A percentile compares a stretch with the other conserved stretches of the same genome.
phyloP scores from a whole-genome alignment of 805 yeast genomes.

The Barnettozyma sp. region DNA sequence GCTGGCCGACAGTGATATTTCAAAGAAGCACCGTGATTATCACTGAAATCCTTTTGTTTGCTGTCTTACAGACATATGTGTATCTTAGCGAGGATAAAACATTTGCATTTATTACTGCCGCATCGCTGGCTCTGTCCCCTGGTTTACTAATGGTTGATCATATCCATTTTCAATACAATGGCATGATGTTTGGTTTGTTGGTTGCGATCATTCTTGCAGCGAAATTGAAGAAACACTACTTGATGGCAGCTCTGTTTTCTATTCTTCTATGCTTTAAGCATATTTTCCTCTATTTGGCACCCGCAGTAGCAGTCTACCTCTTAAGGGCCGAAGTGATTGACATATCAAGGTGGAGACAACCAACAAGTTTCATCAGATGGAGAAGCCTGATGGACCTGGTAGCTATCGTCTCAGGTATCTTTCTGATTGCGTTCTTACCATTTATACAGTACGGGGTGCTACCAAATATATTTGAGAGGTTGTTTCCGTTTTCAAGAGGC shows the following conservation, averaged over 20 bases:
- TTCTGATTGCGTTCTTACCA: conserved; percentile 70
- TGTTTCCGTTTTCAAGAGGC: conserved; percentile 93
- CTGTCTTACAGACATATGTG: conserved; percentile 66
- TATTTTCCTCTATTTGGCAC: conserved; percentile 87
- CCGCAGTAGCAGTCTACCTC: conserved; percentile 81
- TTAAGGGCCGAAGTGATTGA: conserved; percentile 65
- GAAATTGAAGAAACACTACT: conserved; percentile 44
- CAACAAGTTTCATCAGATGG: conserved; percentile 43
- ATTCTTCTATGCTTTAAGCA: conserved; percentile 87
- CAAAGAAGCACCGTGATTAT: conserved; percentile 77
- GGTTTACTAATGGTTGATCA: conserved; percentile 89
- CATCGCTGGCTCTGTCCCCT: conserved; percentile 80
- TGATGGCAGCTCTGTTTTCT: conserved; percentile 66
- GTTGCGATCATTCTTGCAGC: conserved; percentile 71
- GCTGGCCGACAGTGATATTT: conserved; percentile 72
- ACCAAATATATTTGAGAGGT: conserved; percentile 56
- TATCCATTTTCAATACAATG: conserved; percentile 95
- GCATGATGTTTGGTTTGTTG: conserved; percentile 82
- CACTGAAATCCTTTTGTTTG: conserved; percentile 66
- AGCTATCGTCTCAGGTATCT: conserved; percentile 51
- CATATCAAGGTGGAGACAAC: conserved; percentile 22
- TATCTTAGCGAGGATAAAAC: conserved; percentile 37
- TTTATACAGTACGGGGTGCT: conserved; percentile 52
- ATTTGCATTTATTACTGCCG: conserved; percentile 63
- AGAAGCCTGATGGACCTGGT: conserved; percentile 55